Evolutionary conservation across 148 eudicot genomes (phyloP), one percentile per base, ranked within the genome.

Genomic region (Drosera capensis): DNA sequence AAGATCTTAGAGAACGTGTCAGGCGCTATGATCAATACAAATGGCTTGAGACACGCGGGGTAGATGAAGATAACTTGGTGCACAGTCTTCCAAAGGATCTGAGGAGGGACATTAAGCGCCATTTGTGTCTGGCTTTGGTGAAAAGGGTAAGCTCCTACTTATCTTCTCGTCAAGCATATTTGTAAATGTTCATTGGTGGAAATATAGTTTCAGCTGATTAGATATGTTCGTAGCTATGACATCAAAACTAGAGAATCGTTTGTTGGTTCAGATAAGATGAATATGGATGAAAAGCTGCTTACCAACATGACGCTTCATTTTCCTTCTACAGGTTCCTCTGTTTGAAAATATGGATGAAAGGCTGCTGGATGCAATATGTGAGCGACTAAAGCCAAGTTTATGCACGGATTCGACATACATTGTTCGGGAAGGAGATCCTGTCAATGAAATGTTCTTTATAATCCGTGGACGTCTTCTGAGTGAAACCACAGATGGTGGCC

Each of bases 271-370:
- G 17, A 14, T 7, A n/a, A 39, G 4, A 11, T 17, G 16, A 3
- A 39, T 39, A 11, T 9, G 14, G 40, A 37, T 37, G 5, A 9
- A 11, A 3, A 37, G 7, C 14, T 37, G 1, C 11, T 40, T 40
- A 16, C 0, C 20, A 3, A 15, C 1, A 17, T 19, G 38, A 11
- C 14, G 38, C 22, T 17, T 18, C 23, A 22, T 25, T 49, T 31
- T 30, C 30, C 2, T 20, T 6, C 50, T 55, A 16, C 43, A 90
- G 99, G 99, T 90, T 24, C 99, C 99, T 41, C 64, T 90, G 12
- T 90, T 90, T 58, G 99, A 83, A 43, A 90, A 78, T 20, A 85
- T 90, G 99, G 99, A 90, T 23, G 99, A 78, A 49, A 73, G 99
- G 44, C 65, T 90, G 53, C 77, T 85, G 0, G 99, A 90, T 40